Conservation (phyloP, 2,329 filamentous ascomycete genomes). For the Monilinia polystroma region DNA sequence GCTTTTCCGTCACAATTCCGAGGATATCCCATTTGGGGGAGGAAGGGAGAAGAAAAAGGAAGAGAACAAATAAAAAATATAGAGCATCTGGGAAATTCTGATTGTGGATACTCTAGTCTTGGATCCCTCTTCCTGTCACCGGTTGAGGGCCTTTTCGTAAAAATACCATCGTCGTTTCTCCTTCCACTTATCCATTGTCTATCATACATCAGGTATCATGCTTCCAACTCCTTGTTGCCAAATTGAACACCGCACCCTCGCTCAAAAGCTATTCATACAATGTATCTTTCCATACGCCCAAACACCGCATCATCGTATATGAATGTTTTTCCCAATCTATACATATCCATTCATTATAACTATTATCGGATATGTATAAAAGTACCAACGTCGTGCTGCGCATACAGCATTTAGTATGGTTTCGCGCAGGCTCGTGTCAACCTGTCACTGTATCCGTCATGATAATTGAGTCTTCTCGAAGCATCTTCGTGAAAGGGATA, state of each 20-base stretch:
- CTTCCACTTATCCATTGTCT: not conserved
- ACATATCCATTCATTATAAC: not conserved
- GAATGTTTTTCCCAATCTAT: not conserved
- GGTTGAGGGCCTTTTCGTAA: not conserved
- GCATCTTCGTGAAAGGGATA: no score
- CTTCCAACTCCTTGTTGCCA: not conserved
- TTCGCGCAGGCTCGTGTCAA: not conserved
- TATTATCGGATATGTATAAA: not conserved
- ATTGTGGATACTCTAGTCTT: no score
- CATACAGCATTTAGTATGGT: no score
- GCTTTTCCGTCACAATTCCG: no score
- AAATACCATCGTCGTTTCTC: not conserved
- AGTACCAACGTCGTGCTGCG: no score
- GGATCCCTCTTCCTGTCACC: not conserved
- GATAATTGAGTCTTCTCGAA: no score
- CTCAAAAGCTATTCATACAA: not conserved
- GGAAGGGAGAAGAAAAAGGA: no score
- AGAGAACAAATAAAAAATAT: no score
- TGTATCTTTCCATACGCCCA: no score
- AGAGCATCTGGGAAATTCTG: no score
- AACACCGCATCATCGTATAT: slow-evolving; percentile 6
- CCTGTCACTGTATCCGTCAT: no score
- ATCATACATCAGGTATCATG: not conserved
- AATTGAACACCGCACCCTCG: not conserved
- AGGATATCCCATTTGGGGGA: no score